Percentiles rank a stretch among this genome's conserved stretches.
These are phyloP conservation scores for Arabidopsis suecica DNA, from an alignment of 345 rosid genomes.

Conservation along the genomic window DNA sequence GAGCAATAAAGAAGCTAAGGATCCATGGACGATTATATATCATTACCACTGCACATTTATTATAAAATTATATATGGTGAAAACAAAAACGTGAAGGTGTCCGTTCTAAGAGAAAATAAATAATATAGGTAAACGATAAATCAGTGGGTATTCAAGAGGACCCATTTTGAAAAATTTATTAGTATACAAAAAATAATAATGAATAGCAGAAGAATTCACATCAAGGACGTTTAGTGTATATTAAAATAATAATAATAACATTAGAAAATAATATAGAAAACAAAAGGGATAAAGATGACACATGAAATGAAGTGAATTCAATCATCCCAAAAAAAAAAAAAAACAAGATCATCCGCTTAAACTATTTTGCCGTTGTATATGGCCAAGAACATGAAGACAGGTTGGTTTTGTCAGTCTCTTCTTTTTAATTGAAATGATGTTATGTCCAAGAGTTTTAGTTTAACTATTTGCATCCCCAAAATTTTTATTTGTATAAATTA, in stretches of 20 bases:
- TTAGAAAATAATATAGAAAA: slow-evolving; percentile 25
- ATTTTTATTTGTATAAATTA: not conserved
- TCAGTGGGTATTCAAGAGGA: slow-evolving; percentile 32
- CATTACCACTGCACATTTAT: not conserved
- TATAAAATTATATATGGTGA: not conserved
- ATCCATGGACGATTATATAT: not conserved
- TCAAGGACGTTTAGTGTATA: slow-evolving; percentile 15
- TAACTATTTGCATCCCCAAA: slow-evolving; percentile 15
- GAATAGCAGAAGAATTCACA: slow-evolving; percentile 31
- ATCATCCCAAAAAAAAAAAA: slow-evolving; percentile 17
- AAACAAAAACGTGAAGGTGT: not conserved
- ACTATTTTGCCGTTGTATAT: slow-evolving; percentile 41
- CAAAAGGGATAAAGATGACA: slow-evolving; percentile 44
- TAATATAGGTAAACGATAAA: slow-evolving; percentile 27
- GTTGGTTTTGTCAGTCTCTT: slow-evolving; percentile 41
- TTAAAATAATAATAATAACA: slow-evolving; percentile 2
- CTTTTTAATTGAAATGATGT: not conserved
- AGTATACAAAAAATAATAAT: slow-evolving; percentile 24
- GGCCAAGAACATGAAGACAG: slow-evolving; percentile 44
- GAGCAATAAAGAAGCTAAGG: not conserved
- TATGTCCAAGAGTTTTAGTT: slow-evolving; percentile 15
- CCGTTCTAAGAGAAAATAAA: not conserved
- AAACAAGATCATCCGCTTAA: slow-evolving; percentile 25
- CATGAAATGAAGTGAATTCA: slow-evolving; percentile 42
- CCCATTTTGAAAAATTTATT: slow-evolving; percentile 4